These are phyloP conservation scores for Myochromella boudieri DNA, from an alignment of 768 basidiomycete genomes.

Conservation along the genomic window DNA sequence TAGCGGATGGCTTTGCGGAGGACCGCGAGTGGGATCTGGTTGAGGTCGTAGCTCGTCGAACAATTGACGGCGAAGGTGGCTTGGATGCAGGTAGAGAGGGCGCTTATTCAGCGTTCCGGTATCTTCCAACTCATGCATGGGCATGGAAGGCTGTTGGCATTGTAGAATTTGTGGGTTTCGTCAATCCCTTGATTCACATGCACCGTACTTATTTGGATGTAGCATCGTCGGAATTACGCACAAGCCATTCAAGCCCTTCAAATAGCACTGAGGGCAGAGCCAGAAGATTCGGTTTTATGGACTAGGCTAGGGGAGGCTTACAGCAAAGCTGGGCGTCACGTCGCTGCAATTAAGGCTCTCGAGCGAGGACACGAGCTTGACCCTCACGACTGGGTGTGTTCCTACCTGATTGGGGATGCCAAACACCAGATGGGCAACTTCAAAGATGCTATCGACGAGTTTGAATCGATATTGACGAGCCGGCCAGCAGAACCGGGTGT, in stretches of 20 bases:
- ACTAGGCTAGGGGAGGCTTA: conserved; percentile 91
- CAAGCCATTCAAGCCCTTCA: conserved; percentile 84
- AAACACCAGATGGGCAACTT: conserved; percentile 75
- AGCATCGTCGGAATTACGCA: conserved; percentile 70
- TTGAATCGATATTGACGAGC: conserved; percentile 52
- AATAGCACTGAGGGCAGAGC: conserved; percentile 76
- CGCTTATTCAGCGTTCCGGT: conserved; percentile 43
- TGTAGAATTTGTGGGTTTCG: conserved; percentile 75
- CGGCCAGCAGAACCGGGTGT: conserved; percentile 73
- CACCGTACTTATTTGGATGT: conserved; percentile 2
- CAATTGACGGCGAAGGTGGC: conserved; percentile 93
- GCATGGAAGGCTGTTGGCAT: conserved; percentile 97
- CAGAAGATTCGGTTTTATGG: conserved; percentile 83
- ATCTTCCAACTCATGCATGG: conserved; percentile 85
- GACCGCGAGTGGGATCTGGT: conserved; percentile 96
- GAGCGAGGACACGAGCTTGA: conserved; percentile 69
- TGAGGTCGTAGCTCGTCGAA: conserved; percentile 88
- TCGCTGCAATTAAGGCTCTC: conserved; percentile 88
- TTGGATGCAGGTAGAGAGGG: conserved; percentile 49
- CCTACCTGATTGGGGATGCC: conserved; percentile 83
- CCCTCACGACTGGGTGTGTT: conserved; percentile 79
- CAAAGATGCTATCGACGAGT: conserved; percentile 69
- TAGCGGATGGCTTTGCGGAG: conserved; percentile 89
- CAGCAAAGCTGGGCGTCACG: conserved; percentile 81
- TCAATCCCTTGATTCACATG: conserved; percentile 1